Percentiles rank a stretch among this genome's conserved stretches.
phyloP scores from a whole-genome alignment of 148 eudicot species.

The Polygonum aviculare region DNA sequence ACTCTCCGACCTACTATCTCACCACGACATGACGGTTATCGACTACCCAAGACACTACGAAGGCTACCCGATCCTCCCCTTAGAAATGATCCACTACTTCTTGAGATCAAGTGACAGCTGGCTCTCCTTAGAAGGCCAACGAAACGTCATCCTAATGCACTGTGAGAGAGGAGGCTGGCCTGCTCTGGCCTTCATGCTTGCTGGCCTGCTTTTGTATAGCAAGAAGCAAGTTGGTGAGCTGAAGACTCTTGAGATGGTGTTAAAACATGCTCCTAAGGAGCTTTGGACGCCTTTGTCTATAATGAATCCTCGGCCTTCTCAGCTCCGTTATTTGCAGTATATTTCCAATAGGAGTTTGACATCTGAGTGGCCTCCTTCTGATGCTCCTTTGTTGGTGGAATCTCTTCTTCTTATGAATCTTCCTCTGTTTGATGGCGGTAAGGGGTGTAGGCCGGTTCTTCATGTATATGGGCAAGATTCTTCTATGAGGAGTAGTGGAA shows the following conservation, averaged over 20 bases:
- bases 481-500: constrained; percentile 21
- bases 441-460: constrained; percentile 57
- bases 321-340: constrained; percentile 56
- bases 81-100: constrained; percentile 52
- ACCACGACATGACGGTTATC: constrained; percentile 54
- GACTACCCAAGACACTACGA: constrained; percentile 58
- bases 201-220: constrained; percentile 50
- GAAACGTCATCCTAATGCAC: constrained; percentile 61
- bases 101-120: constrained; percentile 58
- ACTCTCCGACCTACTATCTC: constrained; percentile 39
- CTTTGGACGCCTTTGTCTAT: constrained; percentile 26
- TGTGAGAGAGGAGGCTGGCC: constrained; percentile 81
- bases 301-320: constrained; percentile 52
- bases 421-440: constrained; percentile 42
- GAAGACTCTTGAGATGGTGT: constrained; percentile 54
- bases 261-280: constrained; percentile 50
- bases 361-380: constrained; percentile 47
- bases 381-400: constrained; percentile 38
- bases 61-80: constrained; percentile 47
- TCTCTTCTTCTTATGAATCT: constrained; percentile 38
- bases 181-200: constrained; percentile 61
- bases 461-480: constrained; percentile 52
- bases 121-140: constrained; percentile 46
- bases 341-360: constrained; percentile 26
- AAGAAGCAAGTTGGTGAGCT: constrained; percentile 40